Evolutionary conservation across 805 yeast genomes (phyloP).

Genomic region (Wickerhamiella qilinensis): DNA sequence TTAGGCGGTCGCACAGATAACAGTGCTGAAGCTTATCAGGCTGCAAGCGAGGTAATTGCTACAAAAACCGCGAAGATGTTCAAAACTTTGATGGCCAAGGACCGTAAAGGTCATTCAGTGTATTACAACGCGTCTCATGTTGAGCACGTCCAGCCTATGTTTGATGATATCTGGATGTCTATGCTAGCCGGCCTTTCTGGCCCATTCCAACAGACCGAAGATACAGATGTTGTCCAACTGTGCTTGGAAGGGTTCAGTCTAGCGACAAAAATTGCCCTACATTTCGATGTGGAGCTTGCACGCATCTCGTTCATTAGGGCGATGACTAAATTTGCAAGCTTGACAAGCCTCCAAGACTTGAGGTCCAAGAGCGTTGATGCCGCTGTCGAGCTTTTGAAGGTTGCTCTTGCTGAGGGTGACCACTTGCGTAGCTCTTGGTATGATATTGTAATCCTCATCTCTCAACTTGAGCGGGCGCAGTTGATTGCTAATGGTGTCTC

Average conservation of each 20-base stretch:
- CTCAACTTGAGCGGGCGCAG: slow-evolving; percentile 84
- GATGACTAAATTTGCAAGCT: slow-evolving; percentile 67
- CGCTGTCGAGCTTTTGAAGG: slow-evolving; percentile 50
- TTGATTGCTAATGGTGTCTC: slow-evolving; percentile 71
- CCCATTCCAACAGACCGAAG: slow-evolving; percentile 80
- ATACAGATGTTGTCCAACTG: slow-evolving; percentile 36
- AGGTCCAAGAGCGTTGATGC: slow-evolving; percentile 70
- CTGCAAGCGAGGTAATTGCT: slow-evolving; percentile 85
- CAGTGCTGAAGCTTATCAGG: slow-evolving; percentile 64
- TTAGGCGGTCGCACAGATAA: slow-evolving; percentile 47
- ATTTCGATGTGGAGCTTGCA: slow-evolving; percentile 71
- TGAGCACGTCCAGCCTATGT: slow-evolving; percentile 83
- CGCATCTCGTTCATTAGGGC: slow-evolving; percentile 83
- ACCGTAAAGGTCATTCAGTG: slow-evolving; percentile 30
- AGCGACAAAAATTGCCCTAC: slow-evolving; percentile 68
- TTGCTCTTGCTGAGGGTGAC: slow-evolving; percentile 71
- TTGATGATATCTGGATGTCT: slow-evolving; percentile 95
- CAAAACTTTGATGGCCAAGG: slow-evolving; percentile 29
- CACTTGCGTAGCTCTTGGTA: slow-evolving; percentile 64
- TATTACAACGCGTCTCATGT: slow-evolving; percentile 75
- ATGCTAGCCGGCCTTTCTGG: slow-evolving; percentile 86
- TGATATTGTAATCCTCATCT: slow-evolving; percentile 61
- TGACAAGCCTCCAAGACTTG: slow-evolving; percentile 66
- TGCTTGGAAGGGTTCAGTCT: slow-evolving; percentile 78
- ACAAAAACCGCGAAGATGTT: slow-evolving; percentile 76